These are phyloP conservation scores for Tetracladium setigerum DNA, from an alignment of 495 filamentous ascomycete genomes.

Conservation along the genomic window DNA sequence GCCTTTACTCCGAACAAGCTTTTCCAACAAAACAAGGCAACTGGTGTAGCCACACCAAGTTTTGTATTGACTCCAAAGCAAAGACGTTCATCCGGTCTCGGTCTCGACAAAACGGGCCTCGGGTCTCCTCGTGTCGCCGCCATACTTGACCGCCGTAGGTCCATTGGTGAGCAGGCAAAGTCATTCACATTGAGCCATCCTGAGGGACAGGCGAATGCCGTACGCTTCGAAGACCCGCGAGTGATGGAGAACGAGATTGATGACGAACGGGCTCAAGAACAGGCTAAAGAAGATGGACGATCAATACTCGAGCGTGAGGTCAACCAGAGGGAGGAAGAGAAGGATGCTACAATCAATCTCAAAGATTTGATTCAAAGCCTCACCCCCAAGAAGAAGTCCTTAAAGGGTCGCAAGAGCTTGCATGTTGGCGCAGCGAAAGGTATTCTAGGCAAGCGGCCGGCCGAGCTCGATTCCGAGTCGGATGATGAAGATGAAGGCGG, in stretches of 20 bases:
- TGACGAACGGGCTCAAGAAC: conserved; percentile 55
- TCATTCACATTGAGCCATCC: conserved; percentile 48
- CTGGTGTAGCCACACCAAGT: conserved; percentile 52
- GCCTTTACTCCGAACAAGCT: conserved; percentile 28
- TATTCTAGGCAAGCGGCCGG: conserved; percentile 65
- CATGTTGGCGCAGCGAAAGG: conserved; percentile 69
- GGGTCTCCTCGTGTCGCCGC: conserved; percentile 72
- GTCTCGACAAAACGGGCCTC: conserved; percentile 65
- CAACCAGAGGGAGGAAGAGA: conserved; percentile 39
- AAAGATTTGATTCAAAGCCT: conserved; percentile 72
- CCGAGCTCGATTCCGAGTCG: conserved; percentile 63
- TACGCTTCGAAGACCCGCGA: conserved; percentile 59
- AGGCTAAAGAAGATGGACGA: conserved; percentile 52
- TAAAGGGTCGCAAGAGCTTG: conserved; percentile 67
- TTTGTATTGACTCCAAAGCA: conserved; percentile 57
- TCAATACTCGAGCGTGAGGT: conserved; percentile 42
- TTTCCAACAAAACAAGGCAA: conserved; percentile 49
- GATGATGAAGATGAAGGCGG: conserved; percentile 55
- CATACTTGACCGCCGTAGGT: conserved; percentile 63
- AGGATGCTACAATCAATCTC: conserved; percentile 54
- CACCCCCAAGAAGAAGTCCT: conserved; percentile 63
- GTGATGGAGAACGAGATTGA: conserved; percentile 64
- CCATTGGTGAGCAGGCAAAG: conserved; percentile 58
- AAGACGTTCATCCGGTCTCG: conserved; percentile 61
- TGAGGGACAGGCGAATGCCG: conserved; percentile 22